Evolutionary conservation across 176 grass and related monocot genomes (phyloP), one percentile per base, ranked within the genome.

Genomic region (Oryza officinalis): DNA sequence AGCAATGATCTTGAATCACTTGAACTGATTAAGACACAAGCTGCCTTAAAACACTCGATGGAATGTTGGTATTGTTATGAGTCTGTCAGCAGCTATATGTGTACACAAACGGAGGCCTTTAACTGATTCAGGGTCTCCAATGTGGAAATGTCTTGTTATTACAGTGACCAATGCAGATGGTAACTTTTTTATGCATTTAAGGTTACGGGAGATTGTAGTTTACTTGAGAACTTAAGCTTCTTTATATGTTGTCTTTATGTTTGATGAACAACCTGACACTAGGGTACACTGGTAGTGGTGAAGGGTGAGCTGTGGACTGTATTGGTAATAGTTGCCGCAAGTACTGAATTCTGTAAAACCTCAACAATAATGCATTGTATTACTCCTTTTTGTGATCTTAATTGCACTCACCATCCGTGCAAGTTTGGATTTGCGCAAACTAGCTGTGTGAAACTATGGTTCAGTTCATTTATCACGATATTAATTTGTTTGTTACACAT

Each of bases 381-480:
- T 52, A 6, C 75, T 67, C 54, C 27, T 50, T 83, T 67, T 40
- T 6, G 5, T 63, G 31, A 20, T 49, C 35, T 73, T 27, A 37
- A 41, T 47, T 67, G 33, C 64, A 27, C 77, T 12, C 22, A 38
- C 11, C n/a, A 27, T 69, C 40, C 59, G 25, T 31, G 47, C 68
- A 27, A 78, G 50, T 38, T 86, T 47, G 8, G 26, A 68, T 81
- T 69, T 25, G 27, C 26, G 65, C 22, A 69, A 60, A 11, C 2
- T 6, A 61, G n/a, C 45, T 47, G 25, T 61, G 8, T 47, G 68
- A 12, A 27, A 38, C 27, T 26, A 10, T 27, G 12, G 6, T 38
- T 82, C 47, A n/a, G n/a, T 88, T 88, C 76, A 63, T 28, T 83
- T 81, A n/a, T 28, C 38, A 65, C 89, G 18, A 83, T 66, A 35